Conservation (phyloP, 2,329 filamentous ascomycete genomes). For the Colletotrichum higginsianum region DNA sequence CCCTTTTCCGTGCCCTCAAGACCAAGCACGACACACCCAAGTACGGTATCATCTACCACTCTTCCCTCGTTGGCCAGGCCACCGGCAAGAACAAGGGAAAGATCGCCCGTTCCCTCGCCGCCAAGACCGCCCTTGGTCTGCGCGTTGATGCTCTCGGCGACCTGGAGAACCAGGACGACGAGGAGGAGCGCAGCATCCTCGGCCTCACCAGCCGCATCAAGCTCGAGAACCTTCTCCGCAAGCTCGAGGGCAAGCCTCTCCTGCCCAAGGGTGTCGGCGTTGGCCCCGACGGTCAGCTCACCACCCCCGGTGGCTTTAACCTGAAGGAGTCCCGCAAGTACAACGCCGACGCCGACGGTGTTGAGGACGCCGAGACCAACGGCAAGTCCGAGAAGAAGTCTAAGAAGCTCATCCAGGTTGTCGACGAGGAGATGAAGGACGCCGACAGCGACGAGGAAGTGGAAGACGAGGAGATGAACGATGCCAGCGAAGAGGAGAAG, state of each 20-base stretch:
- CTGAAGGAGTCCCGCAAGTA: conserved; percentile 95
- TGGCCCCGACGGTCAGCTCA: conserved; percentile 78
- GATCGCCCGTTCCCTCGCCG: conserved; percentile 95
- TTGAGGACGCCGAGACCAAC: conserved; percentile 71
- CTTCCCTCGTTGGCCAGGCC: conserved; percentile 94
- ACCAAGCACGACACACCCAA: conserved; percentile 99
- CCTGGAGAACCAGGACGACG: conserved; percentile 80
- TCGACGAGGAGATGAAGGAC: conserved; percentile 57
- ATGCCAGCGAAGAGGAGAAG: conserved; percentile 55
- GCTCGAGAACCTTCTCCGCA: conserved; percentile 82
- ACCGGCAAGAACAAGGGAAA: conserved; percentile 99
- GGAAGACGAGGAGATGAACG: conserved; percentile 59
- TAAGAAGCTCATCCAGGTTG: conserved; percentile 63
- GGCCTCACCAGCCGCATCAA: conserved; percentile 80
- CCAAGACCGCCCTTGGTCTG: conserved; percentile 93
- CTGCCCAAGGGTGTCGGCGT: conserved; percentile 82
- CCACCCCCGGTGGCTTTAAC: conserved; percentile 83
- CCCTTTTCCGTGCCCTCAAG: conserved; percentile 97
- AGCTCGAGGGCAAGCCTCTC: conserved; percentile 91
- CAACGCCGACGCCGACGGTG: conserved; percentile 92
- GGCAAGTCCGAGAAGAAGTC: conserved; percentile 51
- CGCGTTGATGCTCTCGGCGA: conserved; percentile 85
- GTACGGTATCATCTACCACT: conserved; percentile 95
- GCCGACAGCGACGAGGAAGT: conserved; percentile 56
- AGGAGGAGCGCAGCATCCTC: conserved; percentile 89